Conservation (phyloP, 768 basidiomycete species). For the Lentinula raphanica region DNA sequence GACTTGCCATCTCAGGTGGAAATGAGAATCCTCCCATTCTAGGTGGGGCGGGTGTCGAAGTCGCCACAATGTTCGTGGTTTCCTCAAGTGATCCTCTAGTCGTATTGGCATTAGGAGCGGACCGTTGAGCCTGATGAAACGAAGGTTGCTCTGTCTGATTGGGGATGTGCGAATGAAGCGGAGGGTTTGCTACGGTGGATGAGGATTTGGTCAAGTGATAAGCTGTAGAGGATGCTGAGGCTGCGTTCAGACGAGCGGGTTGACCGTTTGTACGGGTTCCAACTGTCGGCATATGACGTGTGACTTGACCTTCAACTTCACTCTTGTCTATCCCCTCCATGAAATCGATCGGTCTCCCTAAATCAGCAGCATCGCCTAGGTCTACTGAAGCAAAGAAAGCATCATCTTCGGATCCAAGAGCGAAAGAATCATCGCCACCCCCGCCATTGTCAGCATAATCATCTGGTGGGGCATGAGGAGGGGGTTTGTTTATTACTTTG, state of each 20-base stretch:
- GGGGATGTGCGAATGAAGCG: neutral
- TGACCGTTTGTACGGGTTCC: neutral
- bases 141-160: neutral
- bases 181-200: neutral
- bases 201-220: neutral
- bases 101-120: too few species aligned
- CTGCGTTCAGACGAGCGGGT: neutral
- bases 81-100: neutral
- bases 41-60: neutral
- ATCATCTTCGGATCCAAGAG: conserved; percentile 62
- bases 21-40: conserved; percentile 6
- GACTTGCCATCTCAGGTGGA: conserved; percentile 2
- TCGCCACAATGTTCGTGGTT: neutral
- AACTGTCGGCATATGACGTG: neutral
- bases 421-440: conserved; percentile 31
- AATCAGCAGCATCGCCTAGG: conserved; percentile 41
- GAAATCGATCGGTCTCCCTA: conserved; percentile 40
- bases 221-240: neutral
- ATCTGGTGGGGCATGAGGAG: conserved; percentile 9
- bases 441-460: conserved; percentile 7
- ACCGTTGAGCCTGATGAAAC: too few species aligned
- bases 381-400: conserved; percentile 57
- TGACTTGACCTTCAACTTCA: neutral
- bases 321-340: conserved; percentile 21
- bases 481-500: neutral